Evolutionary conservation across 768 basidiomycete genomes (phyloP), one percentile per base, ranked within the genome.

Genomic region (Mrakia blollopis): DNA sequence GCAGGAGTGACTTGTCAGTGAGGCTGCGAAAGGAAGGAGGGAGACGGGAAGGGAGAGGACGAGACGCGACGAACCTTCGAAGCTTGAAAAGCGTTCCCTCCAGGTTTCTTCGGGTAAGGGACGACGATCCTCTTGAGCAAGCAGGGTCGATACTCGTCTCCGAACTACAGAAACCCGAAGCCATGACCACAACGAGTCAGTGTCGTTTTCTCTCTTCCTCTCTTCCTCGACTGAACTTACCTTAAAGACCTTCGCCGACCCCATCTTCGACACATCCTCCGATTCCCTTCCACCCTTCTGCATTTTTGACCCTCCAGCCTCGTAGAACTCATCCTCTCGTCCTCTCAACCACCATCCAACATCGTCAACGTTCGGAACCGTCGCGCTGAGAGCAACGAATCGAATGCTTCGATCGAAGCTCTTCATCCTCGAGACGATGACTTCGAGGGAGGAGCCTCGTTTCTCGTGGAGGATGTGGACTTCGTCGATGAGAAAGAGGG

Each of bases 341-440:
- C 74, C 77, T n/a, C 91, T 90, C 65, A 98, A 89, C 96, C 96
- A 99, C 73, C 85, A 83, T 2, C 94, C 93, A 41, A 99, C 89
- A 79, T 99, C 96, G 37, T 89, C 86, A 71, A 94, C 91, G 80
- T 99, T 98, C 0, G 96, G 96, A 0, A 83, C 81, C 0, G 96
- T 98, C 8, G 96, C 96, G 0, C 94, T 96, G 54, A 98, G 89
- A 25, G 97, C 87, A 41, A 97, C 84, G 82, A 98, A 95, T 10
- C 97, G 89, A 35, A 93, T 89, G 2, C 84, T 82, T 4, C 87
- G 86, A 13, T 89, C 91, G 14, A 89, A 87, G 4, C 88, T 84
- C 83, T 92, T 95, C 93, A 98, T 96, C 35, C 97, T 89, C 4
- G 92, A 92, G 63, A 95, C 87, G n/a, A 98, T 88, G 25, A 96